Evolutionary conservation across 139 green algal genomes (phyloP).

Genomic region (Eudorina sp.): DNA sequence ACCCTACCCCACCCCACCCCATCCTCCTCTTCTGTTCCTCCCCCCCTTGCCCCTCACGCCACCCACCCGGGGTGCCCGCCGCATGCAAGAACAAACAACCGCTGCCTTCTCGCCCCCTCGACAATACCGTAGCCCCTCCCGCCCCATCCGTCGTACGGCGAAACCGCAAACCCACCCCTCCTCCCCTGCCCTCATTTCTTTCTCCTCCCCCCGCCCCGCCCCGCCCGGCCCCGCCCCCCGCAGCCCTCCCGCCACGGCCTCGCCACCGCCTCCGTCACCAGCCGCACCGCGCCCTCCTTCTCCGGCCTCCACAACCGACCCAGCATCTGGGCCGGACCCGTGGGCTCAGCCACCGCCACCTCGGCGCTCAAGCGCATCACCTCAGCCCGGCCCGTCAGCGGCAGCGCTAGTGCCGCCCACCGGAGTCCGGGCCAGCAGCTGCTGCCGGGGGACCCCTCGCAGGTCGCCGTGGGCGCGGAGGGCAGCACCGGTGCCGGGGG

Average conservation of each 20-base stretch:
- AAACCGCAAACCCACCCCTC: not conserved
- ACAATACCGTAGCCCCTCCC: too few species aligned
- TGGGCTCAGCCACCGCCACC: not conserved
- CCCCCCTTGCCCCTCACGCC: not conserved
- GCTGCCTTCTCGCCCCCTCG: not conserved
- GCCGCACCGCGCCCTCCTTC: not conserved
- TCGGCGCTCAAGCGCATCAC: not conserved
- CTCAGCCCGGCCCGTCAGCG: not conserved
- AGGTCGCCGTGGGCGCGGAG: not conserved
- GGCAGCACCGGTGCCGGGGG: too few species aligned
- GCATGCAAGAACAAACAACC: too few species aligned
- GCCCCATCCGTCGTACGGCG: too few species aligned
- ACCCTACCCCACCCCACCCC: not conserved
- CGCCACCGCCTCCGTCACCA: not conserved
- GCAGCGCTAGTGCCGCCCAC: not conserved
- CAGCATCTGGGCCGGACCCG: not conserved
- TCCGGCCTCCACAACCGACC: not conserved
- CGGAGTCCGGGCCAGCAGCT: too few species aligned
- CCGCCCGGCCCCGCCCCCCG: not conserved
- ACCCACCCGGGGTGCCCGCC: too few species aligned
- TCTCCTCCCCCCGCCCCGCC: not conserved
- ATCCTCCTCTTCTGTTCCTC: not conserved
- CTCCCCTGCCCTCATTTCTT: not conserved
- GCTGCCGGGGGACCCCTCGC: not conserved
- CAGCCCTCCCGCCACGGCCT: slow-evolving; percentile 7